Percentiles rank a stretch among this genome's conserved stretches.
Conservation (phyloP, 305 asterid genomes). For the Fraxinus angustifolia region DNA sequence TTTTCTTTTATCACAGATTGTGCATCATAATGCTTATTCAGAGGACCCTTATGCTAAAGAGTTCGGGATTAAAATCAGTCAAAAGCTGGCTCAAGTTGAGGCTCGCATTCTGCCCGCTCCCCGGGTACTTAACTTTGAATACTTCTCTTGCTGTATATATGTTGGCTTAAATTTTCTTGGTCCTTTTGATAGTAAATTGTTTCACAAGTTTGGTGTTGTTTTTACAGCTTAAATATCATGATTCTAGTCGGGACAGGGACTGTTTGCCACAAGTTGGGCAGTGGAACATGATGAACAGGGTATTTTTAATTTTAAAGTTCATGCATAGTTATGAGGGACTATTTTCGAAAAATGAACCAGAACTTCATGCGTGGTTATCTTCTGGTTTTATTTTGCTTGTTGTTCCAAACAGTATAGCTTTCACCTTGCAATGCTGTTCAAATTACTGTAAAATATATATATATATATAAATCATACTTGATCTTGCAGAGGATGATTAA, state of each 20-base stretch:
- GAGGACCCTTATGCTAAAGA: slow-evolving; percentile 75
- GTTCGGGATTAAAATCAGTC: slow-evolving; percentile 88
- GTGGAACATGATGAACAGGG: slow-evolving; percentile 99
- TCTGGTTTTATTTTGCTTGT: neutral
- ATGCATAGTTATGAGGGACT: neutral
- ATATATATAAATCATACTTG: neutral
- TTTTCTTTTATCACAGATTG: slow-evolving; percentile 47
- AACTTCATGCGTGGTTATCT: neutral
- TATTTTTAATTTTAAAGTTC: slow-evolving; percentile 18
- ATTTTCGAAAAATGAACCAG: neutral
- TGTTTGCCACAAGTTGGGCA: slow-evolving; percentile 96
- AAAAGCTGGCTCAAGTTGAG: slow-evolving; percentile 80
- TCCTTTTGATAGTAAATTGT: neutral
- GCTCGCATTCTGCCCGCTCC: slow-evolving; percentile 95
- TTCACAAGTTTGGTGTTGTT: neutral
- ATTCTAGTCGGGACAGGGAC: slow-evolving; percentile 81
- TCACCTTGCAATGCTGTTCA: neutral
- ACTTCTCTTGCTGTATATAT: neutral
- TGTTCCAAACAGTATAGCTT: neutral
- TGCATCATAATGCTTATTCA: slow-evolving; percentile 71
- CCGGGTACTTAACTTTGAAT: slow-evolving; percentile 43
- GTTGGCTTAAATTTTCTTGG: neutral
- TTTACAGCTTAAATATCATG: slow-evolving; percentile 82
- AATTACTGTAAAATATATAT: neutral
- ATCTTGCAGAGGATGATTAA: slow-evolving; percentile 45